phyloP scores from a whole-genome alignment of 768 basidiomycete species.

The Russula sp. region DNA sequence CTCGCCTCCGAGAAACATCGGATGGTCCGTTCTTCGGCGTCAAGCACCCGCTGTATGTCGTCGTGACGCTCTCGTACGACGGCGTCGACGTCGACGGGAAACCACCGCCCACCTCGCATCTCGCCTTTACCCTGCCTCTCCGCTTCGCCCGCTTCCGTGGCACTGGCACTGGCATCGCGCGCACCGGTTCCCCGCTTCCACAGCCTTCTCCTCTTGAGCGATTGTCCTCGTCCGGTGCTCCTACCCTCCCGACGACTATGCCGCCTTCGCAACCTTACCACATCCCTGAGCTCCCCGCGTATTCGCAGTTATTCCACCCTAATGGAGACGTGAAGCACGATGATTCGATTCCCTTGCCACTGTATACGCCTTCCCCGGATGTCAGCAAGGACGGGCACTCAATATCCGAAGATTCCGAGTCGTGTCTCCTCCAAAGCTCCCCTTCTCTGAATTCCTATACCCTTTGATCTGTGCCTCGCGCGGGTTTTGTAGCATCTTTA shows the following conservation, averaged over 20 bases:
- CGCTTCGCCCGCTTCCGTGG: slow-evolving; percentile 41
- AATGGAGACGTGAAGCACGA: slow-evolving; percentile 73
- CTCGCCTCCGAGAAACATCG: slow-evolving; percentile 11
- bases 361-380: slow-evolving; percentile 41
- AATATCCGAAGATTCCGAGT: background rate
- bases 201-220: slow-evolving; percentile 19
- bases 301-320: slow-evolving; percentile 68
- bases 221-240: slow-evolving; percentile 12
- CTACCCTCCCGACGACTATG: background rate
- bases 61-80: slow-evolving; percentile 9
- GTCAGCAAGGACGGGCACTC: background rate
- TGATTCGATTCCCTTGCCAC: slow-evolving; percentile 52
- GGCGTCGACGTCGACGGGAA: background rate
- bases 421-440: background rate
- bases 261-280: slow-evolving; percentile 20
- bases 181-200: slow-evolving; percentile 18
- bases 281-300: slow-evolving; percentile 49
- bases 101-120: slow-evolving; percentile 21
- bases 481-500: background rate
- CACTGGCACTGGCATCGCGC: slow-evolving; percentile 25
- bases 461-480: background rate
- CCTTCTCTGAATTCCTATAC: background rate
- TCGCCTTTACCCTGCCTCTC: slow-evolving; percentile 42
- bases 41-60: slow-evolving; percentile 24
- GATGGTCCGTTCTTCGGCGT: slow-evolving; percentile 9